Evolutionary conservation across 1,284 basidiomycete species (phyloP), one percentile per base, ranked within the genome.

Genomic region (Stygiomarasmius scandens): DNA sequence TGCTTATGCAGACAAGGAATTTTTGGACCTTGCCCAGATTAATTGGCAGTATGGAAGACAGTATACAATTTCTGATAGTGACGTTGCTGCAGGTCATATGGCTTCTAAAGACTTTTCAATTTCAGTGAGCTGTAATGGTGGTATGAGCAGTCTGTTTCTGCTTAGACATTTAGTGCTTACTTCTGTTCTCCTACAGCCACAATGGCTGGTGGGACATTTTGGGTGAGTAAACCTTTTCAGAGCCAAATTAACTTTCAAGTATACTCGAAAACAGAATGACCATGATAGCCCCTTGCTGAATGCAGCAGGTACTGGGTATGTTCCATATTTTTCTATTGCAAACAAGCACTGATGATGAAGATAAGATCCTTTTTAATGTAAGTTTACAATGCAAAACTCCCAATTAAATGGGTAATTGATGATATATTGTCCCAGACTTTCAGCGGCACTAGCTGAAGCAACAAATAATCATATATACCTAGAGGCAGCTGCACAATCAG

Each of bases 401-500:
- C n/a, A 12, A 6, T 5, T 5, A 32, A 32, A 32, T 6, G 29
- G 12, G 29, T 12, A 32, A 32, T 12, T 32, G n/a, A n/a, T n/a
- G n/a, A n/a, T n/a, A n/a, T 32, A 12, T 32, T 32, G 6, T 32
- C 12, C 6, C 12, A 62, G 61, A 14, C 19, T 61, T 1, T 63
- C 62, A 3, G 59, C 62, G 12, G 45, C 56, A 2, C 25, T 63
- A 3, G 56, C 56, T 1, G 50, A 60, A 22, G 54, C 38, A 5
- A 63, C 56, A 4, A 34, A 46, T 1, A 58, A 63, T 24, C 19
- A 38, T 5, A 55, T 45, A 34, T 63, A 58, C 34, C 55, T 61
- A 11, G 24, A 51, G 6, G 62, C 62, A 1, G 62, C 62, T 20
- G 9, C 19, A 1, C 6, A 36, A n/a, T 57, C 62, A 1, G 23